Percentiles rank a stretch among this genome's conserved stretches.
Conservation (phyloP, 805 yeast species). For the Yamadazyma phyllophila region DNA sequence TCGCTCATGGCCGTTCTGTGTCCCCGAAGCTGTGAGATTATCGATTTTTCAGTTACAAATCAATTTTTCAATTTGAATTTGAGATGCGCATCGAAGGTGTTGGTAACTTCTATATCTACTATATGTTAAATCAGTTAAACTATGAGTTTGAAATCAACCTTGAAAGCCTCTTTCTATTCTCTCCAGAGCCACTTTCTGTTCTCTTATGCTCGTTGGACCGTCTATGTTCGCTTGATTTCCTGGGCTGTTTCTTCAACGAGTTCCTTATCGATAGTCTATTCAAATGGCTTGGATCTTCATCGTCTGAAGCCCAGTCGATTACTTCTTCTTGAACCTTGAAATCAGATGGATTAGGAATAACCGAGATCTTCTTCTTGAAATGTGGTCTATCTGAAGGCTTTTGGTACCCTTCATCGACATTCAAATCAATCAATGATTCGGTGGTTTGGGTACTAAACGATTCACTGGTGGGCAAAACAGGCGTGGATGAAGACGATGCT, state of each 20-base stretch:
- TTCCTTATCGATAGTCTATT: constrained; percentile 40
- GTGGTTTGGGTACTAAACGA: constrained; percentile 1
- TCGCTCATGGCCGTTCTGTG: constrained; percentile 1
- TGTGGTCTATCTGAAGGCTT: constrained; percentile 18
- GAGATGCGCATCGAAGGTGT: constrained; percentile 7
- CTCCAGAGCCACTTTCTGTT: constrained; percentile 21
- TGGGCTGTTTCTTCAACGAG: constrained; percentile 29
- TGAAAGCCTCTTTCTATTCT: constrained; percentile 12
- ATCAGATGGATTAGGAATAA: constrained; percentile 25
- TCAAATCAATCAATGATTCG: constrained; percentile 27
- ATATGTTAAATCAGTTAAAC: neutral
- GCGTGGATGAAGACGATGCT: constrained; percentile 9
- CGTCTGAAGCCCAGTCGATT: constrained; percentile 46
- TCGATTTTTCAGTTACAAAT: neutral
- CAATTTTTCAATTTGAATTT: neutral
- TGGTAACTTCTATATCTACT: constrained; percentile 1
- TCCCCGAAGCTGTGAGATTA: too few relatives aligned
- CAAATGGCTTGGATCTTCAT: constrained; percentile 40
- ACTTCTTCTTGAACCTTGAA: constrained; percentile 42
- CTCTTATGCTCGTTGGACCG: constrained; percentile 30
- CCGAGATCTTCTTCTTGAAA: constrained; percentile 32
- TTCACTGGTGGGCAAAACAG: neutral
- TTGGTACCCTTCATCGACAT: constrained; percentile 18
- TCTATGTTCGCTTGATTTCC: constrained; percentile 31
- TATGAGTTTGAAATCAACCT: constrained; percentile 10